Base-by-base conservation (phyloP, 805 yeast genomes). In the Saturnispora gosingensis region DNA sequence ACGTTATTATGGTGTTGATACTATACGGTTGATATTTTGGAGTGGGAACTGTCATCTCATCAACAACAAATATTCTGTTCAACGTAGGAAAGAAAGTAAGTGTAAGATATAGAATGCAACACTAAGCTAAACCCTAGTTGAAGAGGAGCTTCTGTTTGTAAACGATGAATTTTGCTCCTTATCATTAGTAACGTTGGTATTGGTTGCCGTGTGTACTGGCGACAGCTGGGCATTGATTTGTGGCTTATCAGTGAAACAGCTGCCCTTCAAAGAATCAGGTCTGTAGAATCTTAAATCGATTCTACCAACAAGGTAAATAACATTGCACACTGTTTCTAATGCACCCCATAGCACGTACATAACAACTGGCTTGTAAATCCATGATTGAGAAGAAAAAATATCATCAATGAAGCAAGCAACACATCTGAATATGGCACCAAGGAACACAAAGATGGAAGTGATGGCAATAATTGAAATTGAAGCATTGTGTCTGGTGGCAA, bases 211-310 rank as follows among this genome's bases (percentile, higher is more conserved):
- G 16, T 45, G 35, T 13, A n/a, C 46, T 16, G 49, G 49, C 4
- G 51, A 43, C 46, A 49, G 40, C 10, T 25, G 36, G 11, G 47
- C 5, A 16, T 46, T 27, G 30, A 43, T 43, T 49, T 43, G 47
- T 18, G 51, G 44, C 40, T 43, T 49, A n/a, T 43, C 47, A 20
- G 47, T 43, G 22, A 49, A 51, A 8, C 51, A 46, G 7, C 60
- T 35, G 11, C 39, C 45, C 40, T 49, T 49, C 13, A 66, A 43
- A 3, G 40, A 42, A 52, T 84, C 90, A 16, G 93, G 91, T 66
- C 86, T 80, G 73, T 85, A 85, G 68, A 85, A 85, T 64, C 93
- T 74, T 60, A 85, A 72, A 64, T 85, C 93, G 48, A 82, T 79
- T 64, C 95, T 76, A 16, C 82, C 80, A 35, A 81, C 60, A 51